Conservation (phyloP, 208 protist genomes). For the Trypanosoma platydactyli region DNA sequence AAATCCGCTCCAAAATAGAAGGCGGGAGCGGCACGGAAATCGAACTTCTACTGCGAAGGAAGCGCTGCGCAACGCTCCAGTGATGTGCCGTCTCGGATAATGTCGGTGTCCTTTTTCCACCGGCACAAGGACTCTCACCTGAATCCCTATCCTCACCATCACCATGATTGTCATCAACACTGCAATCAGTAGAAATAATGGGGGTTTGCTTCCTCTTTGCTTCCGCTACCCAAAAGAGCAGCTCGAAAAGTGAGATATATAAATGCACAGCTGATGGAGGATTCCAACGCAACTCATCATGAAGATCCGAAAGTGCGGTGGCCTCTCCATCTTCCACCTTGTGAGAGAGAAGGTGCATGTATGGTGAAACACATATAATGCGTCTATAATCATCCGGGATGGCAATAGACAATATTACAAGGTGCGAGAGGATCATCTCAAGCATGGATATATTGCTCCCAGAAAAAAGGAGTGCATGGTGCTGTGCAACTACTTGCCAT, state of each 20-base stretch:
- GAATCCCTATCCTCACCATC: slow-evolving; percentile 1
- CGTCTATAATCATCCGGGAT: slow-evolving; percentile 34
- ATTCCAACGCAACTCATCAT: slow-evolving; percentile 28
- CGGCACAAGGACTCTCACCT: background rate
- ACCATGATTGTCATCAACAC: background rate
- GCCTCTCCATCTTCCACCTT: background rate
- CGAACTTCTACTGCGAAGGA: background rate
- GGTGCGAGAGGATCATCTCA: slow-evolving; percentile 33
- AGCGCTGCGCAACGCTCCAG: slow-evolving; percentile 11
- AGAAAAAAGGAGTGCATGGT: slow-evolving; percentile 33
- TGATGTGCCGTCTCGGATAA: slow-evolving; percentile 18
- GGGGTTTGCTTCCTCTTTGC: background rate
- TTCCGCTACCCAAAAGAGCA: slow-evolving; percentile 36
- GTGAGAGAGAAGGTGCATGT: slow-evolving; percentile 6
- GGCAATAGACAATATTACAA: slow-evolving; percentile 30
- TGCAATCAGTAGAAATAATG: background rate
- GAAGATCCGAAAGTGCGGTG: slow-evolving; percentile 23
- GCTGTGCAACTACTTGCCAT: slow-evolving; percentile 49
- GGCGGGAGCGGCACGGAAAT: slow-evolving; percentile 9
- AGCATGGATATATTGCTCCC: slow-evolving; percentile 7
- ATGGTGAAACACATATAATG: slow-evolving; percentile 15
- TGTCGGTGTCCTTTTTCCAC: slow-evolving; percentile 8
- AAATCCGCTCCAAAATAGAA: slow-evolving; percentile 28
- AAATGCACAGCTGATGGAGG: slow-evolving; percentile 41
- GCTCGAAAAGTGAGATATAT: slow-evolving; percentile 57